Conservation (phyloP, 331 rosid genomes). For the Malus hybrid region DNA sequence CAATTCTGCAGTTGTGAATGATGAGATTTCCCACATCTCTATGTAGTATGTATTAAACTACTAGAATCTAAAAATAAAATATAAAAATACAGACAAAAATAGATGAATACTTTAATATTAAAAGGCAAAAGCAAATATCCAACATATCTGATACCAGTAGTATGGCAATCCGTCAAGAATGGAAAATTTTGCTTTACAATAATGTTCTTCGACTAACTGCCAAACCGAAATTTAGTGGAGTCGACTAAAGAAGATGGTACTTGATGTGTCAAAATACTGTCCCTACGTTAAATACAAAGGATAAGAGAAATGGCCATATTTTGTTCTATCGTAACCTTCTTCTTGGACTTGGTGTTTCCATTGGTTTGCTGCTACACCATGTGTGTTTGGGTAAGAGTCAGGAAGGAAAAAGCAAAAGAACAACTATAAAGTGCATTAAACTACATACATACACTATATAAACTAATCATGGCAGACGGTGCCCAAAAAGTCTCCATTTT, state of each 20-base stretch:
- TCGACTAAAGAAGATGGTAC: constrained; percentile 3
- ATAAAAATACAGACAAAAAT: no score
- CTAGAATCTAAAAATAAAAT: neutral
- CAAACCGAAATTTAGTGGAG: constrained; percentile 6
- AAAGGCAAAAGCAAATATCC: neutral
- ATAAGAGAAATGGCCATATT: constrained; percentile 17
- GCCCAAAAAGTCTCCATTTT: constrained; percentile 12
- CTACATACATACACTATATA: neutral
- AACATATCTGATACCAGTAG: neutral
- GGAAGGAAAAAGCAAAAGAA: neutral
- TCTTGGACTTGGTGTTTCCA: neutral
- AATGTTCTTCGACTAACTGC: neutral
- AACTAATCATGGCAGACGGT: constrained; percentile 2
- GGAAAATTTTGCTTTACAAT: neutral
- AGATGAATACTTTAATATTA: neutral
- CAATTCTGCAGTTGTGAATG: neutral
- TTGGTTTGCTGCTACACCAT: constrained; percentile 9
- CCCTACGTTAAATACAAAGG: neutral
- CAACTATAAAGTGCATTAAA: neutral
- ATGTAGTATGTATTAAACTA: neutral
- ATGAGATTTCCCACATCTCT: neutral
- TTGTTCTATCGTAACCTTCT: neutral
- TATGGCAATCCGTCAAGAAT: neutral
- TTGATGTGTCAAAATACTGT: constrained; percentile 2
- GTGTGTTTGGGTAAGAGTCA: constrained; percentile 19